A percentile compares a stretch with the other conserved stretches of the same genome.
phyloP scores from a whole-genome alignment of 148 eudicot genomes.

The Camellia japonica region DNA sequence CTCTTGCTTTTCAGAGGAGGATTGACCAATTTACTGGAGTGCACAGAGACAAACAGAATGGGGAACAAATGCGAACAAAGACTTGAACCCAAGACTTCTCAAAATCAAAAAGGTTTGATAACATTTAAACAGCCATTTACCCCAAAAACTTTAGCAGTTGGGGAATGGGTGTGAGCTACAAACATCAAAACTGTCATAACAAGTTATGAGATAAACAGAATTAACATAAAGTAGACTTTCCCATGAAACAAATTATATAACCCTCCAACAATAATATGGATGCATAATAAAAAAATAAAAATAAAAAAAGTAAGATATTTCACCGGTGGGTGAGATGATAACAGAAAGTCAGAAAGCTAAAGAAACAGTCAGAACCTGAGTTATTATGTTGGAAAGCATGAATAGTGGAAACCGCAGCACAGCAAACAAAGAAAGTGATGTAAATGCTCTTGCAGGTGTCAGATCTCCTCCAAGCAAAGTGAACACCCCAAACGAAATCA shows the following conservation, averaged over 20 bases:
- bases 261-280: background rate
- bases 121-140: background rate
- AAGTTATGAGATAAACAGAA: background rate
- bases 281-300: background rate
- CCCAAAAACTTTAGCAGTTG: background rate
- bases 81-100: background rate
- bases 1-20: background rate
- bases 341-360: background rate
- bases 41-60: background rate
- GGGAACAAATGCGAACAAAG: background rate
- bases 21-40: background rate
- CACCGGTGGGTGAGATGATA: background rate
- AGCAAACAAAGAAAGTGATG: slow-evolving; percentile 89
- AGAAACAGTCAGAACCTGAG: slow-evolving; percentile 54
- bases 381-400: slow-evolving; percentile 93
- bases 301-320: background rate
- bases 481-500: slow-evolving; percentile 89
- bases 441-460: slow-evolving; percentile 97
- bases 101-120: background rate
- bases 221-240: background rate
- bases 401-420: slow-evolving; percentile 88
- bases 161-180: background rate
- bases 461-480: slow-evolving; percentile 89
- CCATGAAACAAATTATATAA: background rate
- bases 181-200: background rate